Percentiles rank a stretch among this genome's conserved stretches.
Evolutionary conservation across 345 rosid species (phyloP).

Genomic region (Bruguiera parviflora): DNA sequence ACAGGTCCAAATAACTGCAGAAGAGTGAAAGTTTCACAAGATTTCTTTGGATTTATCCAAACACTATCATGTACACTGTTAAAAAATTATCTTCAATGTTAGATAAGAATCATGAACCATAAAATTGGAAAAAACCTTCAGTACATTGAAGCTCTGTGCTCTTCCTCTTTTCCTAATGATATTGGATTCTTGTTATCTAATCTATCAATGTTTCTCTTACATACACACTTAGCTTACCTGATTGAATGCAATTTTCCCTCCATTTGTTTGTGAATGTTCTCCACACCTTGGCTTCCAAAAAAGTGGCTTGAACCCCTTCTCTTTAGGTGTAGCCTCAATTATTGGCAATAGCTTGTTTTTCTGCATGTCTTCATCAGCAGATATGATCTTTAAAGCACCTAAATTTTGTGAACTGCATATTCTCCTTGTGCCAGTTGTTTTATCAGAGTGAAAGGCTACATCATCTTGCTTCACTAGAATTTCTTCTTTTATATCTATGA

Average conservation of each 20-base stretch:
- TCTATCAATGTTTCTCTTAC: background rate
- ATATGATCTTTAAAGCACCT: conserved; percentile 53
- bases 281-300: conserved; percentile 55
- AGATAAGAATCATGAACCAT: too few relatives aligned
- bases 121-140: too few relatives aligned
- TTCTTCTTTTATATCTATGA: conserved; percentile 41
- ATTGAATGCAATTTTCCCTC: conserved; percentile 34
- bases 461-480: conserved; percentile 36
- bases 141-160: too few relatives aligned
- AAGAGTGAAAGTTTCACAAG: conserved; percentile 16
- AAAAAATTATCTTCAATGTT: background rate
- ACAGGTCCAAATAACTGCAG: conserved; percentile 44
- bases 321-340: conserved; percentile 64
- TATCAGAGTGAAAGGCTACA: conserved; percentile 32
- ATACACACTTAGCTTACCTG: conserved; percentile 35
- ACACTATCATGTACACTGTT: background rate
- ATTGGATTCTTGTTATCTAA: background rate
- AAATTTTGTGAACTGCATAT: conserved; percentile 67
- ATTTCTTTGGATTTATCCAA: background rate
- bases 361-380: conserved; percentile 40
- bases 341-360: conserved; percentile 23
- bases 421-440: conserved; percentile 42
- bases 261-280: conserved; percentile 36
- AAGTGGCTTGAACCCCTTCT: conserved; percentile 51
- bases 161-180: too few relatives aligned